Conservation (phyloP, 345 rosid genomes). For the Murraya koenigii region DNA sequence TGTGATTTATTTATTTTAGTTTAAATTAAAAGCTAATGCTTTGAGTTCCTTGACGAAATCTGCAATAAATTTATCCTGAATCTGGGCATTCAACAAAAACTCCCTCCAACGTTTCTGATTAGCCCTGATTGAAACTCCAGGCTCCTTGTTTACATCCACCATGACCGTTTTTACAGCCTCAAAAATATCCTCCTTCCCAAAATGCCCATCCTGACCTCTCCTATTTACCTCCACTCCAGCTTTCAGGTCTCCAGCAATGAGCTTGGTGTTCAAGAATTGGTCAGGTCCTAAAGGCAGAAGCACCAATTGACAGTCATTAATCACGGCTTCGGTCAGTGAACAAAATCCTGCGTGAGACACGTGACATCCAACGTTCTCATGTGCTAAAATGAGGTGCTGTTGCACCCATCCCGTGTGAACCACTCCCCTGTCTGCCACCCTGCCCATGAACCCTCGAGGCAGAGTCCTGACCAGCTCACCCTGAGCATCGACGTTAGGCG, state of each 20-base stretch:
- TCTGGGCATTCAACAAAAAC: slow-evolving; percentile 23
- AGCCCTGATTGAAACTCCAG: slow-evolving; percentile 23
- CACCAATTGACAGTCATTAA: slow-evolving; percentile 34
- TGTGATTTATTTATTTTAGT: too few species aligned
- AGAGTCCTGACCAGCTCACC: slow-evolving; percentile 11
- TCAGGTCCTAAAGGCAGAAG: slow-evolving; percentile 36
- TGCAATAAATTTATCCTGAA: slow-evolving; percentile 18
- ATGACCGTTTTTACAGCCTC: slow-evolving; percentile 29
- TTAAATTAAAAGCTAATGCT: slow-evolving; percentile 8
- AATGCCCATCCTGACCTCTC: slow-evolving; percentile 34
- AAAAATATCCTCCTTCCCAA: slow-evolving; percentile 18
- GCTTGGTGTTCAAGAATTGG: slow-evolving; percentile 38
- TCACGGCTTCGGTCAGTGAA: slow-evolving; percentile 31
- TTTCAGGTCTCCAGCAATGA: slow-evolving; percentile 25
- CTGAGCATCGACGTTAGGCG: neutral
- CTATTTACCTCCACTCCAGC: slow-evolving; percentile 31
- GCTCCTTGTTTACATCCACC: slow-evolving; percentile 30
- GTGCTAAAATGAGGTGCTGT: slow-evolving; percentile 27
- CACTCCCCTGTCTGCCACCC: slow-evolving; percentile 23
- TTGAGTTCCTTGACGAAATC: slow-evolving; percentile 25
- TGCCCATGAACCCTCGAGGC: slow-evolving; percentile 29
- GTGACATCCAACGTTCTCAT: slow-evolving; percentile 26
- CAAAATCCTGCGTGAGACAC: slow-evolving; percentile 33
- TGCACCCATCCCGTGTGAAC: slow-evolving; percentile 39
- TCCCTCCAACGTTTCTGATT: slow-evolving; percentile 32